Evolutionary conservation across 768 basidiomycete species (phyloP), one percentile per base, ranked within the genome.

Genomic region (Lactifluus piperatus): DNA sequence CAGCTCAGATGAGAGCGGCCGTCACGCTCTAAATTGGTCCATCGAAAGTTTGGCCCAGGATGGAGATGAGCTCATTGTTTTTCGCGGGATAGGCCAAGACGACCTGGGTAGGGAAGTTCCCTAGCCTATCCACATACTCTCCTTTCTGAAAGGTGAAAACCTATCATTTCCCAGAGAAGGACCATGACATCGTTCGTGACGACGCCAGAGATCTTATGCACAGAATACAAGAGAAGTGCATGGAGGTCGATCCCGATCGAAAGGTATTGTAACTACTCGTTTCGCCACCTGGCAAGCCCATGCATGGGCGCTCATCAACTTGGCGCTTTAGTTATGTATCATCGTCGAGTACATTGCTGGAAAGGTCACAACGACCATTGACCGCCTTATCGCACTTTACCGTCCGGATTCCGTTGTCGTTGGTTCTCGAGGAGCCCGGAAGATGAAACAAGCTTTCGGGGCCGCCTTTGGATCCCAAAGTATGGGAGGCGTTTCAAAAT

Each of bases 321-420:
- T 22, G 37, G 32, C 55, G 14, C 41, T n/a, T 5, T 60, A 91
- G 85, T 79, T 98, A 27, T 93, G 89, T 0, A 79, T 99, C 51
- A 86, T 97, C 51, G 84, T 98, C 43, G 95, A 98, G 74, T 94
- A 88, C 69, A 89, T 97, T 50, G 91, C 94, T 0, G 97, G 95
- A 32, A 86, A 85, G 56, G 82, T 95, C 5, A 91, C 92, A 0
- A 83, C 88, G 51, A 91, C 90, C 10, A 85, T 98, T 54, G 91
- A 97, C 68, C 86, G 94, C 52, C 81, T 94, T 60, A 94, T 95
- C 63, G 89, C 91, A 0, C 80, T 97, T 7, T 94, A 95, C 67
- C 86, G 89, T 36, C 92, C 92, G 5, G 93, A 95, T 70, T 87
- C 90, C 0, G 79, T 99, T 54, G 86, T 99, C 14, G 95, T 98